Evolutionary conservation across 495 filamentous ascomycete genomes (phyloP), one percentile per base, ranked within the genome.

Genomic region (Cryomyces minteri): DNA sequence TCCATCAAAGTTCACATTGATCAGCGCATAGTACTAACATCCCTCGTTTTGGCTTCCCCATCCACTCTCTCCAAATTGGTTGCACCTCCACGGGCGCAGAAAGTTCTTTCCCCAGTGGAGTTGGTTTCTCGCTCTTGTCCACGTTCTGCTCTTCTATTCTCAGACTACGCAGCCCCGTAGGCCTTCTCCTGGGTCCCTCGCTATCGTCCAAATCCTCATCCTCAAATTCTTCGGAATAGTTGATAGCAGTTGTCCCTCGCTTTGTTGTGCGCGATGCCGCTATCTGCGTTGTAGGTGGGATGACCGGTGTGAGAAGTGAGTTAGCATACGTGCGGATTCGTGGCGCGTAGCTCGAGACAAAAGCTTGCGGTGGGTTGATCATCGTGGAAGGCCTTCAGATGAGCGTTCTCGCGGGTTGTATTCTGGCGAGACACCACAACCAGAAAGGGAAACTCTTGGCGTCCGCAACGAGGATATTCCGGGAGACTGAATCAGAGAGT

Each of bases 161-260:
- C 50, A 88, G 67, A 55, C 79, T 95, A 48, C 87, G 78, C 61
- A 87, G 62, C 32, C 87, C 90, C 5, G 85, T 94, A 43, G 80
- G 84, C 40, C 83, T 76, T 38, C 83, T 75, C 45, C 84, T 75
- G 38, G 79, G 77, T 32, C 68, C 74, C 55, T 87, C 83, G 39
- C 76, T 83, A 39, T 94, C 88, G 34, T 94, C 87, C 49, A 94
- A 88, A 53, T 94, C 87, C 43, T 90, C 80, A 45, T 95, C 90
- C 53, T 73, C 93, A 12, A 84, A 88, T 55, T 95, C 86, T 60
- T 99, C 90, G 31, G 90, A 88, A 55, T 99, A 99, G 61, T 94
- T 96, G 56, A 95, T 88, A 39, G 86, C 84, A 36, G 84, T 85
- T 3, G 90, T 96, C 34, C 90, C 92, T 58, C 90, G 82, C 65